Percentiles rank a stretch among this genome's conserved stretches.
Conservation (phyloP, 2,329 filamentous ascomycete genomes). For the Elsinoe arachidis region DNA sequence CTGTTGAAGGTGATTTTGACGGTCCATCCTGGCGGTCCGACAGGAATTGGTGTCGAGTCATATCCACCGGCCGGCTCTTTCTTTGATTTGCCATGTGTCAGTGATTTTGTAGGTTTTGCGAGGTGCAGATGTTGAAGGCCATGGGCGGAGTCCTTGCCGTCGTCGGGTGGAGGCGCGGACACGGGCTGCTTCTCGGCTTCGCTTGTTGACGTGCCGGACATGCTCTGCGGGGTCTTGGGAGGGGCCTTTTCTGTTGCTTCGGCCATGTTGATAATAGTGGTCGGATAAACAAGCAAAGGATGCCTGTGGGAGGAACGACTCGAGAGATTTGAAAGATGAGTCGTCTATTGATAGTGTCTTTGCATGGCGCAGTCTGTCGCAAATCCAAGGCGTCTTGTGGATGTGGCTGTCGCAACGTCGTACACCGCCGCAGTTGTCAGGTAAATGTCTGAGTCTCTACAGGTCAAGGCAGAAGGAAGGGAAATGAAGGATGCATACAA, state of each 20-base stretch:
- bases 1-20: constrained; percentile 76
- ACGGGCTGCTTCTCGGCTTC: constrained; percentile 4
- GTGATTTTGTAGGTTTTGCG: background rate
- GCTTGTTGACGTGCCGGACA: background rate
- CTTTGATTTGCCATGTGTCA: constrained; percentile 17
- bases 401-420: background rate
- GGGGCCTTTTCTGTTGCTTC: background rate
- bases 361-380: constrained; percentile 10
- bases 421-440: background rate
- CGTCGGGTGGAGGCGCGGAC: background rate
- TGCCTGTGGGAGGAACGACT: background rate
- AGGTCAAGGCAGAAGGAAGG: background rate
- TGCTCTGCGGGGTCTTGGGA: constrained; percentile 9
- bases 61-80: constrained; percentile 63
- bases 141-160: background rate
- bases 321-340: background rate
- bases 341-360: background rate
- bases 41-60: constrained; percentile 68
- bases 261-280: background rate
- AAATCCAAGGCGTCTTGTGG: background rate
- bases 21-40: constrained; percentile 69
- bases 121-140: background rate
- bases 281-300: background rate
- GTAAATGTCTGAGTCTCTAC: background rate
- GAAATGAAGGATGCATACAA: background rate